Conservation (phyloP, 768 basidiomycete species). For the Lentinula guzmanii region DNA sequence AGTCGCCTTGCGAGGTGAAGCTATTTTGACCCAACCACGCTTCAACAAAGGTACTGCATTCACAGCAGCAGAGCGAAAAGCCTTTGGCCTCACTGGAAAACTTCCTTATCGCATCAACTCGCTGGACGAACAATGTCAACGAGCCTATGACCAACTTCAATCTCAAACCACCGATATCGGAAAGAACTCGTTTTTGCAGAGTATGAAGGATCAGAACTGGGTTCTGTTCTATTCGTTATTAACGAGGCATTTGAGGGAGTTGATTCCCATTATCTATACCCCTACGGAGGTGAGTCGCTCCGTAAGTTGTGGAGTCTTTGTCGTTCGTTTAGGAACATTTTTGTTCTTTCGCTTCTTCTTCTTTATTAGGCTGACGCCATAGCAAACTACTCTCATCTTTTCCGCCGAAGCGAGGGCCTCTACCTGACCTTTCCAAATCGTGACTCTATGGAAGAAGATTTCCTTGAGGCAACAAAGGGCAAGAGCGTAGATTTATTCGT, state of each 20-base stretch:
- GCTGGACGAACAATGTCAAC: conserved; percentile 69
- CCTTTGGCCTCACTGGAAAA: conserved; percentile 55
- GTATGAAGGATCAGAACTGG: conserved; percentile 76
- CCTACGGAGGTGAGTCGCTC: conserved; percentile 57
- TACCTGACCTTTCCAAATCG: conserved; percentile 58
- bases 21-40: conserved; percentile 56
- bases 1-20: conserved; percentile 56
- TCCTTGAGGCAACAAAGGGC: conserved; percentile 59
- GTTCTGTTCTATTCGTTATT: conserved; percentile 74
- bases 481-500: conserved; percentile 73
- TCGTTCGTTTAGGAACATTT: background rate
- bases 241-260: conserved; percentile 49
- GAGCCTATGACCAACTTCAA: conserved; percentile 50
- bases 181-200: conserved; percentile 76
- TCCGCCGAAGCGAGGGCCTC: conserved; percentile 72
- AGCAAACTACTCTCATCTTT: conserved; percentile 77
- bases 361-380: conserved; percentile 67
- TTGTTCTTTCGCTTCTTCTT: background rate
- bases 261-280: conserved; percentile 74
- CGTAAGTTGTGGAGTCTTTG: background rate
- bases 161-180: conserved; percentile 31
- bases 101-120: conserved; percentile 49
- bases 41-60: conserved; percentile 84
- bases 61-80: conserved; percentile 56
- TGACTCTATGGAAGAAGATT: conserved; percentile 71